Evolutionary conservation across 2,329 filamentous ascomycete genomes (phyloP).

Genomic region (Knufia fluminis): DNA sequence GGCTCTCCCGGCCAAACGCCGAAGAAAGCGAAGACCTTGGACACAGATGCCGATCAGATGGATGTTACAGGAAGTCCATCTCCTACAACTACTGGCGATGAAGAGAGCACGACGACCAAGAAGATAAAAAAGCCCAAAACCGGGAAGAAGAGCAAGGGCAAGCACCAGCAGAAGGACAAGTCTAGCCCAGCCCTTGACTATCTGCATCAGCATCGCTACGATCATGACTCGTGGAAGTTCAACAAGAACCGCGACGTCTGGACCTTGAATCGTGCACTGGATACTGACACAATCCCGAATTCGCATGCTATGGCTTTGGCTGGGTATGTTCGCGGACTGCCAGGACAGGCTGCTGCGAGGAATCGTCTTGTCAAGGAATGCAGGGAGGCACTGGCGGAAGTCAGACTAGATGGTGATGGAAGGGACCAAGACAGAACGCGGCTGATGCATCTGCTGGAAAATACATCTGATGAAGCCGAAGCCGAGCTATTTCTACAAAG

Average conservation of each 20-base stretch:
- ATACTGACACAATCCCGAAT: constrained; percentile 62
- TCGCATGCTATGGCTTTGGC: constrained; percentile 61
- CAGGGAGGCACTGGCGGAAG: constrained; percentile 49
- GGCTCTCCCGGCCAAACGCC: constrained; percentile 20
- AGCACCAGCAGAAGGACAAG: constrained; percentile 18
- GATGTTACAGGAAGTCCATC: not conserved
- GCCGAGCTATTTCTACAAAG: constrained; percentile 16
- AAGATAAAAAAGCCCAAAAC: constrained; percentile 28
- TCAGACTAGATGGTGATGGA: constrained; percentile 37
- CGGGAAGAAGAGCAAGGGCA: constrained; percentile 23
- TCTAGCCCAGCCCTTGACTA: constrained; percentile 43
- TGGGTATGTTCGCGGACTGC: constrained; percentile 66
- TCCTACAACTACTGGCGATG: not conserved
- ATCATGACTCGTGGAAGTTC: constrained; percentile 77
- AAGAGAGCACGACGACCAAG: constrained; percentile 5
- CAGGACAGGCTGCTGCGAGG: constrained; percentile 61
- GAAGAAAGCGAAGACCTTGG: not conserved
- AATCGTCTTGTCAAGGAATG: constrained; percentile 57
- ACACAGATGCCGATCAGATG: not conserved
- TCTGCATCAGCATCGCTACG: constrained; percentile 63
- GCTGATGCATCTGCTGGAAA: constrained; percentile 10
- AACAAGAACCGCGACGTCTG: constrained; percentile 87
- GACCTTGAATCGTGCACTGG: constrained; percentile 73
- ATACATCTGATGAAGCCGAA: constrained; percentile 30
- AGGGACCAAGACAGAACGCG: constrained; percentile 5